Base-by-base conservation (phyloP, 257 asterid genomes). In the Avicennia marina region DNA sequence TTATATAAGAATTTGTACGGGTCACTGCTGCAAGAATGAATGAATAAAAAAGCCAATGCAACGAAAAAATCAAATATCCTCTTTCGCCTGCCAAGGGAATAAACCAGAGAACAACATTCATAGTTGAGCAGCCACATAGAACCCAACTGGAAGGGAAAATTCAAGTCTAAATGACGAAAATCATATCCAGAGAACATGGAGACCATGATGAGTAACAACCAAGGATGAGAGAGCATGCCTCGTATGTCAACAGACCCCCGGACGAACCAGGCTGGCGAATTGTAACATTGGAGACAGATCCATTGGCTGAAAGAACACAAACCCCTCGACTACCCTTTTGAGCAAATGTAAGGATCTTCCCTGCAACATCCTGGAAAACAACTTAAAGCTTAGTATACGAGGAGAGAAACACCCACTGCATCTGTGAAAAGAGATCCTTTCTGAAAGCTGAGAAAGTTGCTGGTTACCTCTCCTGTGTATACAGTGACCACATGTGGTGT, bases 251-350 rank as follows among this genome's bases (percentile, higher is more conserved):
- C 11, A 75, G 60, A 27, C 91, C 95, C 1, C 89, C 89, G 33
- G 88, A 78, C 7, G 89, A 78, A 68, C 83, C 83, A 1, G 91
- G 86, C 76, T 85, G 95, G 41, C 91, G 89, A 66, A 85, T 65
- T 0, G 89, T 82, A 59, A 70, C 86, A 33, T 80, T 82, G 26
- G 91, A 82, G 61, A 85, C 75, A 33, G 83, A 66, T 15, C 95
- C 95, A 68, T 80, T 81, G 5, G 93, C 93, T 5, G 87, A 75
- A 17, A 83, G 72, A 66, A 82, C 72, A 16, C 89, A 86, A 17
- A 86, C 50, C 29, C 95, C 95, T 19, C 84, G 65, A 53, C 71
- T 48, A 19, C 86, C 88, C 71, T 72, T 71, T 22, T 75, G 88
- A 29, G 75, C 77, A 69, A 82, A 73, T 27, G 80, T 67, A 24